phyloP scores from a whole-genome alignment of 2,329 filamentous ascomycete species.

The Harringtonia aguacate region DNA sequence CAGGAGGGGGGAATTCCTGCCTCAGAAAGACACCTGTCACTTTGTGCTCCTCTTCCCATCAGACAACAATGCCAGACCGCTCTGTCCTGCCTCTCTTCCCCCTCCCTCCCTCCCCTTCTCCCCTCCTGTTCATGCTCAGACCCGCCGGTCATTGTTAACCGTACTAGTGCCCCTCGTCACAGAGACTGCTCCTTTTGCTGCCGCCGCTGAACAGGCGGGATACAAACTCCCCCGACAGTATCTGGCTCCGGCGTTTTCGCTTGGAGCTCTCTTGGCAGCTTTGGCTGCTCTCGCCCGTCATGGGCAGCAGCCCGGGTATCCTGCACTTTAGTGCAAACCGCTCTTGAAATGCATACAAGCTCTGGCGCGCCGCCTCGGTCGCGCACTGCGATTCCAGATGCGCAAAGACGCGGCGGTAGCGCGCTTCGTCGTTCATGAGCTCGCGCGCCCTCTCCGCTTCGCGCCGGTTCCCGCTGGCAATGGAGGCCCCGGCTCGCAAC shows the following conservation, averaged over 20 bases:
- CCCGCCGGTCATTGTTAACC: no score
- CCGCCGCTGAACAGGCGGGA: constrained; percentile 2
- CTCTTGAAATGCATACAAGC: constrained; percentile 38
- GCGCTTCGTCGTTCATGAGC: constrained; percentile 29
- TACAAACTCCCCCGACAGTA: not conserved
- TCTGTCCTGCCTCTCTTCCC: no score
- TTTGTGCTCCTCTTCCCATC: no score
- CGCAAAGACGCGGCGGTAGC: constrained; percentile 31
- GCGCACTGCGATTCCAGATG: constrained; percentile 35
- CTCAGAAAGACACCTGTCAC: no score
- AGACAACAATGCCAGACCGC: no score
- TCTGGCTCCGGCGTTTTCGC: not conserved
- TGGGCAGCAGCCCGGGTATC: constrained; percentile 29
- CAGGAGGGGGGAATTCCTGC: no score
- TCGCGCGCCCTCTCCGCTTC: constrained; percentile 4
- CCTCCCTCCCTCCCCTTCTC: no score
- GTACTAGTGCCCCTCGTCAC: no score
- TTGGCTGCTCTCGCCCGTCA: not conserved
- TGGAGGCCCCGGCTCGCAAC: no score
- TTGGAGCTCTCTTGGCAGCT: not conserved
- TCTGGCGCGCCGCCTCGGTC: constrained; percentile 34
- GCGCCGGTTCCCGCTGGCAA: not conserved
- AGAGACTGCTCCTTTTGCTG: no score
- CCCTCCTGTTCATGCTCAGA: no score
- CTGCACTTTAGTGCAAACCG: constrained; percentile 29